Base-by-base conservation (phyloP, 257 asterid genomes). In the Jaltomata sinuosa region DNA sequence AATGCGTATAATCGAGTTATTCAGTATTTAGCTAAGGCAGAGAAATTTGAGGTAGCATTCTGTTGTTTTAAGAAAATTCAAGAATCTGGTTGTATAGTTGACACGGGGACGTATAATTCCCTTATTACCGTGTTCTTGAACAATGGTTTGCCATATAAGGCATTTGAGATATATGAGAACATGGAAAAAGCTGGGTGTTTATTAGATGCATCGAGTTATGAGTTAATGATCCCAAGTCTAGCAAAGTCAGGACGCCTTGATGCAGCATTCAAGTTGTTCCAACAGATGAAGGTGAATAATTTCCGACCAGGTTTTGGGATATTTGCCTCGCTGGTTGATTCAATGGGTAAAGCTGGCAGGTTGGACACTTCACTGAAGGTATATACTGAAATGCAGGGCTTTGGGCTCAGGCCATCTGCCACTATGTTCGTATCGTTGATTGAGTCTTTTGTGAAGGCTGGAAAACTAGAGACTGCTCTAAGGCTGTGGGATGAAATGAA, bases 401-500 rank as follows among this genome's bases (percentile, higher is more conserved):
- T 91, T 86, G 97, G 98, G 81, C 87, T 93, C 84, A 92, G 94
- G 90, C 92, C 98, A 47, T 94, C 99, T 49, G 99, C 98, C 1
- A 92, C 90, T 81, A 96, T 91, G 94, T 93, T 90, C 84, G 97
- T 91, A 79, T 93, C 99, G 84, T 88, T 96, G 77, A 92, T 93
- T 14, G 98, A 96, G 84, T 96, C 98, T 27, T 96, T 92, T 86
- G 95, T 91, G 53, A 96, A 94, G 88, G 97, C 99, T 69, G 99
- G 99, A 61, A 96, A 93, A 86, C 88, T 96, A 61, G 99, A 96
- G 7, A 87, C 93, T 25, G 94, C 98, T 18, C 90, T 91, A 67
- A 93, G 85, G 89, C 89, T 97, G 40, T 96, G 98, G 99, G 97
- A 92, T 55, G 99, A 96, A 91, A 96, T 94, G 99, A 94, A 93